A percentile compares a stretch with the other conserved stretches of the same genome.
Evolutionary conservation across 2,329 filamentous ascomycete species (phyloP).

Genomic region (Zarea fungicola): DNA sequence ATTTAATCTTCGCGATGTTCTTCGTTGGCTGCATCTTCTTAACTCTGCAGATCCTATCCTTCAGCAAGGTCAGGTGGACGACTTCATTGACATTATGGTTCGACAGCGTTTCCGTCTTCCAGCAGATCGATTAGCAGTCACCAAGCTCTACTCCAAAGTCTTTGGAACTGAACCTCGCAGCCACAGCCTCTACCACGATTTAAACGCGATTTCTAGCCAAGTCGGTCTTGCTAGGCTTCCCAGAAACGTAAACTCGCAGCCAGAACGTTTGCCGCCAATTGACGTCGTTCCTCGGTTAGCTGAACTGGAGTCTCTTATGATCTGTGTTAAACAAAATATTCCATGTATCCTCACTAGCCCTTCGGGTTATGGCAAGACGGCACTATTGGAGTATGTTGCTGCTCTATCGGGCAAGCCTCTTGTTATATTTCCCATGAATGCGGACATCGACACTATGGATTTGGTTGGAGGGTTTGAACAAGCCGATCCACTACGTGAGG

Average conservation of each 20-base stretch:
- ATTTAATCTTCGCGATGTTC: conserved; percentile 86
- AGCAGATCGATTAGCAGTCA: conserved; percentile 61
- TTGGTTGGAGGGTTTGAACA: conserved; percentile 96
- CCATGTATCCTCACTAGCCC: conserved; percentile 85
- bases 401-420: conserved; percentile 69
- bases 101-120: conserved; percentile 78
- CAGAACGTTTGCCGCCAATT: conserved; percentile 45
- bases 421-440: conserved; percentile 82
- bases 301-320: conserved; percentile 78
- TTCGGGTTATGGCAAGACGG: conserved; percentile 82
- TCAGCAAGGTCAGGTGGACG: conserved; percentile 52
- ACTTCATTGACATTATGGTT: conserved; percentile 79
- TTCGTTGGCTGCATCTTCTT: conserved; percentile 74
- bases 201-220: conserved; percentile 63
- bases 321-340: conserved; percentile 80
- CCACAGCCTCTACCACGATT: conserved; percentile 67
- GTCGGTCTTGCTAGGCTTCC: conserved; percentile 70
- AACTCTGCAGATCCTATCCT: conserved; percentile 52
- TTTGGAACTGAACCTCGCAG: conserved; percentile 50
- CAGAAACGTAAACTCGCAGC: conserved; percentile 53
- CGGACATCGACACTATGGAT: conserved; percentile 95
- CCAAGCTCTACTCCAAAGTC: conserved; percentile 58
- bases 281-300: conserved; percentile 54
- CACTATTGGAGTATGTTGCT: conserved; percentile 74
- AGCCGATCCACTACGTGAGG: conserved; percentile 71